A percentile compares a stretch with the other conserved stretches of the same genome.
phyloP scores from a whole-genome alignment of 1,139 yeast genomes.

The Magnusiomyces suaveolens region DNA sequence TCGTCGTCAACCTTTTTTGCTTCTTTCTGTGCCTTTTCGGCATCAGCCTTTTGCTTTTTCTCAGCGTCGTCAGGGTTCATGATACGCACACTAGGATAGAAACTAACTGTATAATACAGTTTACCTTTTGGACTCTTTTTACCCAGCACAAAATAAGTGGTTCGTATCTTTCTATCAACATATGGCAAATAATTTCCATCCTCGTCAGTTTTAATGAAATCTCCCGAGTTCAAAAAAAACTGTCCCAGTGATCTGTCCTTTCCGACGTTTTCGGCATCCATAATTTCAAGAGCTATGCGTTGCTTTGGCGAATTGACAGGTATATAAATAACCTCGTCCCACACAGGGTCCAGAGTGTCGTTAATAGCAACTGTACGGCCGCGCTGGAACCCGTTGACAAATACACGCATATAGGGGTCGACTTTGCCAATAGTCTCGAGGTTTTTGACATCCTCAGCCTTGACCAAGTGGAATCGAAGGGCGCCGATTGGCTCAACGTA shows the following conservation, averaged over 20 bases:
- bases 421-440: constrained; percentile 81
- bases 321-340: constrained; percentile 75
- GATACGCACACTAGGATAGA: constrained; percentile 74
- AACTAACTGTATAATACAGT: constrained; percentile 61
- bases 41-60: constrained; percentile 30
- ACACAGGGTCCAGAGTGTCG: constrained; percentile 66
- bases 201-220: constrained; percentile 58
- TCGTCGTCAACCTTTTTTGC: constrained; percentile 24
- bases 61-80: constrained; percentile 63
- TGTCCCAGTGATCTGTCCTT: constrained; percentile 83
- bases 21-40: constrained; percentile 27
- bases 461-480: constrained; percentile 60
- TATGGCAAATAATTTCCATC: constrained; percentile 56
- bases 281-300: constrained; percentile 70
- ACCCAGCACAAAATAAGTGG: constrained; percentile 53
- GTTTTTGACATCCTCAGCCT: constrained; percentile 63
- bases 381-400: constrained; percentile 66
- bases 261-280: constrained; percentile 75
- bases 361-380: constrained; percentile 68
- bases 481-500: constrained; percentile 92
- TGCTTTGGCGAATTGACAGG: constrained; percentile 77
- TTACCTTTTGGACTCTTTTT: constrained; percentile 73
- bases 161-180: constrained; percentile 47
- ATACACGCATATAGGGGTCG: constrained; percentile 80
- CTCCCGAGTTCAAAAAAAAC: constrained; percentile 59